Percentiles rank a stretch among this genome's conserved stretches.
Conservation (phyloP, 1,284 basidiomycete genomes). For the Lignosus rhinocerotis region DNA sequence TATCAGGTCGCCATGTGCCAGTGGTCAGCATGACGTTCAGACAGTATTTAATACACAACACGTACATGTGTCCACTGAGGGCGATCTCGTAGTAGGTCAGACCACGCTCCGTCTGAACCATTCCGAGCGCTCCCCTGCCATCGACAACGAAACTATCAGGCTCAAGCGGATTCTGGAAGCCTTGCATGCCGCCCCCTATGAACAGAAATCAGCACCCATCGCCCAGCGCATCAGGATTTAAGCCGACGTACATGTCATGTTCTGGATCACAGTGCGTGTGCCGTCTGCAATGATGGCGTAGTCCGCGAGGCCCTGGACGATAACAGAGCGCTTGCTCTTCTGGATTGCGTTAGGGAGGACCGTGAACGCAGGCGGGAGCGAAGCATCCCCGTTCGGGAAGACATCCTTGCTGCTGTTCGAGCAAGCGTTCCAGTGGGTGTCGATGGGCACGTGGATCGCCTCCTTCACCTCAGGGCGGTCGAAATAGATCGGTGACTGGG, state of each 20-base stretch:
- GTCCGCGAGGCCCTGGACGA: conserved; percentile 73
- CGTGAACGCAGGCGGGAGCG: conserved; percentile 59
- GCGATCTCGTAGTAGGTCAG: conserved; percentile 66
- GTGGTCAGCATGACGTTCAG: neutral
- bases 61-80: conserved; percentile 72
- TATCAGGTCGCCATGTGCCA: neutral
- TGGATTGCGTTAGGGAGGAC: conserved; percentile 76
- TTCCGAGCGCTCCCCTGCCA: conserved; percentile 65
- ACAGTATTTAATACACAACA: conserved; percentile 8
- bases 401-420: conserved; percentile 50
- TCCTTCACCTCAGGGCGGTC: conserved; percentile 68
- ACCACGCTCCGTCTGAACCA: conserved; percentile 62
- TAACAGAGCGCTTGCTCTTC: conserved; percentile 67
- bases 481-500: conserved; percentile 59
- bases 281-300: conserved; percentile 73
- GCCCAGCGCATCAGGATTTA: neutral
- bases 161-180: conserved; percentile 67
- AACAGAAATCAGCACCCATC: conserved; percentile 20
- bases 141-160: conserved; percentile 70
- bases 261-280: conserved; percentile 64
- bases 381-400: conserved; percentile 57
- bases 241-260: conserved; percentile 66
- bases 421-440: conserved; percentile 67
- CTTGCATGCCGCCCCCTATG: conserved; percentile 65
- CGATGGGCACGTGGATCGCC: conserved; percentile 69